phyloP scores from a whole-genome alignment of 345 rosid genomes.

The Gossypium stocksii region DNA sequence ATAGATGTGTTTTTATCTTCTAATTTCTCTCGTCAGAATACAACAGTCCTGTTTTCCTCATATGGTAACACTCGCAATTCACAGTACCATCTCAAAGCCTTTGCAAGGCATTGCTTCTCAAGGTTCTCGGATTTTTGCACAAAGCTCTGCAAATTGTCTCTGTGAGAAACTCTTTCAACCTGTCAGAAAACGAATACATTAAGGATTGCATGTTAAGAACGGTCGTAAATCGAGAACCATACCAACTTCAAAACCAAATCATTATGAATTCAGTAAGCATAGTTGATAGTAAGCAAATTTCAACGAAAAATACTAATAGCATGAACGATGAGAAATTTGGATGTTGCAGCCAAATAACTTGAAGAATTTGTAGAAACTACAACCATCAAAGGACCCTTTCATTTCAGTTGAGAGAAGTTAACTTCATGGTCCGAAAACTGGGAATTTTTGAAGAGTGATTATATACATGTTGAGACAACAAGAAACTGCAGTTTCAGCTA shows the following conservation, averaged over 20 bases:
- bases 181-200: conserved; percentile 20
- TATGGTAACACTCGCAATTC: conserved; percentile 83
- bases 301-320: no score
- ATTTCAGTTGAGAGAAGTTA: background rate
- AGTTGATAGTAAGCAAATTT: no score
- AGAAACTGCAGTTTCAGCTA: background rate
- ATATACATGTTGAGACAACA: background rate
- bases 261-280: no score
- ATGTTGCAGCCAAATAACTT: background rate
- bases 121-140: conserved; percentile 87
- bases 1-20: background rate
- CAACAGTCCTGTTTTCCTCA: conserved; percentile 65
- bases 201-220: background rate
- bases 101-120: conserved; percentile 83
- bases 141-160: conserved; percentile 76
- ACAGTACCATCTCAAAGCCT: conserved; percentile 75
- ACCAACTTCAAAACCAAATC: no score
- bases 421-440: background rate
- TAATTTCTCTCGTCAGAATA: conserved; percentile 38
- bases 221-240: background rate
- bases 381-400: background rate
- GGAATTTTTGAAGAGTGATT: background rate
- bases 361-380: background rate
- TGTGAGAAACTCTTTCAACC: conserved; percentile 94
- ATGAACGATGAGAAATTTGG: no score